Percentiles rank a stretch among this genome's conserved stretches.
phyloP scores from a whole-genome alignment of 1,284 basidiomycete species.

The Mycena sp. region DNA sequence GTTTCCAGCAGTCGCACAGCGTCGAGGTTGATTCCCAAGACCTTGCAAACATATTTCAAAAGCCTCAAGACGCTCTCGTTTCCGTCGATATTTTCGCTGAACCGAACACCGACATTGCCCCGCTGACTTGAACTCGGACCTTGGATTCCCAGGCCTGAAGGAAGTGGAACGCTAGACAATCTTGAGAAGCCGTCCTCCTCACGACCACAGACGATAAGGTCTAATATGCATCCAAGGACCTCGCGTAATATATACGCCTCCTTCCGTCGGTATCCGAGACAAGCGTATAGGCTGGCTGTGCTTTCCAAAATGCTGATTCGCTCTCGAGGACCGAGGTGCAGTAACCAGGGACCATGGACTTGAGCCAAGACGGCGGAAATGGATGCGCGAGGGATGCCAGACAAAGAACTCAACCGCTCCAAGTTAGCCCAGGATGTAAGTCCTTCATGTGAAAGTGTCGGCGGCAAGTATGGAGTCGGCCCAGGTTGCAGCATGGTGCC shows the following conservation, averaged over 20 bases:
- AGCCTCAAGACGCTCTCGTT: constrained; percentile 83
- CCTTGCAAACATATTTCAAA: constrained; percentile 78
- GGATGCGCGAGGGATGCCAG: constrained; percentile 75
- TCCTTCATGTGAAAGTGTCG: constrained; percentile 57
- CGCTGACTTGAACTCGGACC: constrained; percentile 50
- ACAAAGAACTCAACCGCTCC: constrained; percentile 72
- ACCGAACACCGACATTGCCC: constrained; percentile 73
- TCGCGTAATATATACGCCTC: constrained; percentile 89
- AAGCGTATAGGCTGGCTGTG: constrained; percentile 80
- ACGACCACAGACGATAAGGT: constrained; percentile 82
- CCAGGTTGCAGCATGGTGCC: constrained; percentile 78
- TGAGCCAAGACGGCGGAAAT: constrained; percentile 75
- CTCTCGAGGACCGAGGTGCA: constrained; percentile 82
- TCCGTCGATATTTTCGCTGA: constrained; percentile 79
- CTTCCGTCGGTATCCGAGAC: constrained; percentile 85
- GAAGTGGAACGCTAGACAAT: constrained; percentile 55
- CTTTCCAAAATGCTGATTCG: constrained; percentile 78
- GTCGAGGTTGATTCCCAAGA: constrained; percentile 84
- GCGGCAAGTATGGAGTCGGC: constrained; percentile 64
- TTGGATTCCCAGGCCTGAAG: constrained; percentile 60
- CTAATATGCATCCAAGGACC: constrained; percentile 82
- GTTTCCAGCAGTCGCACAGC: constrained; percentile 63
- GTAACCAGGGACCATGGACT: constrained; percentile 87
- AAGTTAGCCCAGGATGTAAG: constrained; percentile 59
- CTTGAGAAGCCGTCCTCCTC: constrained; percentile 67